Conservation (phyloP, 257 asterid species). For the Verbena officinalis region DNA sequence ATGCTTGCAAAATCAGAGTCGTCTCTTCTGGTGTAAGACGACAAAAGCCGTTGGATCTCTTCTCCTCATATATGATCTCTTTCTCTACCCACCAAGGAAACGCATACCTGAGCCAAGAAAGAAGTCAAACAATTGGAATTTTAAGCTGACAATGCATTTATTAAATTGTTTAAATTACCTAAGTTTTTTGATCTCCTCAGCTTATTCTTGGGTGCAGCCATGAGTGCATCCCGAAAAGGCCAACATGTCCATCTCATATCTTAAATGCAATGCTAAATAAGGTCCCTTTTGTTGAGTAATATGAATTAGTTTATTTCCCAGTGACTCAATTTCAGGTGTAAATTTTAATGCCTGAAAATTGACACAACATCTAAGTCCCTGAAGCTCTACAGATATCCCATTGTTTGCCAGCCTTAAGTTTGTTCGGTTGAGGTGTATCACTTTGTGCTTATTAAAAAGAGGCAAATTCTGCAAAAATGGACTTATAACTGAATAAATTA, state of each 20-base stretch:
- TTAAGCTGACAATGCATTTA: too few relatives aligned
- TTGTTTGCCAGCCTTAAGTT: slow-evolving; percentile 84
- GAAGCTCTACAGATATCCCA: slow-evolving; percentile 77
- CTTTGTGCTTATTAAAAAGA: slow-evolving; percentile 71
- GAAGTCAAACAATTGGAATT: slow-evolving; percentile 6
- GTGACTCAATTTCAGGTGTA: slow-evolving; percentile 84
- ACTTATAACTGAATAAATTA: slow-evolving; percentile 25
- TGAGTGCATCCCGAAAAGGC: slow-evolving; percentile 98
- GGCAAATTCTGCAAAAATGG: slow-evolving; percentile 75
- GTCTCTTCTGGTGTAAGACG: slow-evolving; percentile 95
- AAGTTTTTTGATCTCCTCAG: slow-evolving; percentile 79
- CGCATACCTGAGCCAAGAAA: slow-evolving; percentile 61
- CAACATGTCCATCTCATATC: slow-evolving; percentile 97
- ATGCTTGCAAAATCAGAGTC: slow-evolving; percentile 74
- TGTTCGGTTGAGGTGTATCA: slow-evolving; percentile 83
- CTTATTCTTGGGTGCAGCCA: slow-evolving; percentile 82
- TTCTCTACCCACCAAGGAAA: slow-evolving; percentile 99
- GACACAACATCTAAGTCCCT: slow-evolving; percentile 84
- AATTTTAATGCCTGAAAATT: slow-evolving; percentile 85
- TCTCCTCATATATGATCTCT: slow-evolving; percentile 81
- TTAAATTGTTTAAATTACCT: too few relatives aligned
- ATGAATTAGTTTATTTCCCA: slow-evolving; percentile 72
- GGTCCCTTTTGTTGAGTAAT: slow-evolving; percentile 75
- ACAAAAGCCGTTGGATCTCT: slow-evolving; percentile 80
- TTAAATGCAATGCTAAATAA: slow-evolving; percentile 84